A percentile compares a stretch with the other conserved stretches of the same genome.
Conservation (phyloP, 306 rosid genomes). For the Lotus japonicus region DNA sequence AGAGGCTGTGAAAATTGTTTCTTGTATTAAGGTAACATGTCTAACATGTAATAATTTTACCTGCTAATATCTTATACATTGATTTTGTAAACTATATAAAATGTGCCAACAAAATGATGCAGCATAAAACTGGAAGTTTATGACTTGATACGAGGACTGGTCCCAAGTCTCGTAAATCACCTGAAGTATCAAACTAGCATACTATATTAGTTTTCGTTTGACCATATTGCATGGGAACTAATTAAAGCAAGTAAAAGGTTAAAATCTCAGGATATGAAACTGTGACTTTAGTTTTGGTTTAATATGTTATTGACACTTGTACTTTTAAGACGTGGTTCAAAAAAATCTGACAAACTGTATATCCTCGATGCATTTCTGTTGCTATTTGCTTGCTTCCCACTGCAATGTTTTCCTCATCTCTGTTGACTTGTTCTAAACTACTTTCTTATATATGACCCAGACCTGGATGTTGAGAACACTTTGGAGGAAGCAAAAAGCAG, state of each 20-base stretch:
- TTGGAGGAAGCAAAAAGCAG: constrained; percentile 72
- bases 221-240: not conserved
- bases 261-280: not conserved
- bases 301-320: not conserved
- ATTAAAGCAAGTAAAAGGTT: not conserved
- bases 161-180: not conserved
- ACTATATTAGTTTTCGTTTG: not conserved
- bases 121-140: not conserved
- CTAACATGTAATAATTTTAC: not conserved
- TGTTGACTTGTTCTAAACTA: constrained; percentile 19
- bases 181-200: not conserved
- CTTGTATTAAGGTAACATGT: not conserved
- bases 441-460: constrained; percentile 35
- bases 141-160: not conserved
- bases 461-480: constrained; percentile 56
- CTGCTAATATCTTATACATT: not conserved
- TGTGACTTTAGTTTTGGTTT: constrained; percentile 12
- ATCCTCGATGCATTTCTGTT: not conserved
- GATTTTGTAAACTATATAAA: not conserved
- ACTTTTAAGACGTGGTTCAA: not conserved
- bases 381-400: not conserved
- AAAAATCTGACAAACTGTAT: not conserved
- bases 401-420: not conserved
- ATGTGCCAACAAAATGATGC: not conserved
- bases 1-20: not conserved